Base-by-base conservation (phyloP, 768 basidiomycete genomes). In the Amanita fuliginea region DNA sequence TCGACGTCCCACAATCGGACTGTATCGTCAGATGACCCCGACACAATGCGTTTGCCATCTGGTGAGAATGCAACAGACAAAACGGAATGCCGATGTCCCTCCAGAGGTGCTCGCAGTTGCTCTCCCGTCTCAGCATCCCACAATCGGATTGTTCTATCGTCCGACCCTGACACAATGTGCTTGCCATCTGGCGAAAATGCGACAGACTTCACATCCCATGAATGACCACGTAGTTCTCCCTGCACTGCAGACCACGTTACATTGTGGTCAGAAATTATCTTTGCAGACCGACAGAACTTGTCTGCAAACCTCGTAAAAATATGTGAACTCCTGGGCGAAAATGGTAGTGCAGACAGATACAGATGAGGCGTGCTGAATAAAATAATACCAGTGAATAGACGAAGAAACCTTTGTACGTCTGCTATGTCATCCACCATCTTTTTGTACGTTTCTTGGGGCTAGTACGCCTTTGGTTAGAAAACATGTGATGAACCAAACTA, bases 271-370 rank as follows among this genome's bases (percentile, higher is more conserved):
- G 57, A 51, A 55, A 37, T 42, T 41, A n/a, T 45, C 37, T 39
- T 49, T 56, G 34, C 46, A 44, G 52, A 34, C 3, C 33, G 33
- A 34, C 32, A 53, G 30, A 47, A 32, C 42, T 47, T 11, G 2
- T 37, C 18, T 2, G 44, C 32, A 21, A 47, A 42, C 22, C 34
- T 44, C 16, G 39, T 16, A 10, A 33, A 16, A 33, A 19, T 2
- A 39, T 6, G 30, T 24, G 14, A 46, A 41, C 54, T 48, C n/a
- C 40, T 9, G 3, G 58, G 60, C 14, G 61, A 52, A 46, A 63
- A 65, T 21, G 64, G 61, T n/a, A 64, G 56, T 19, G 64, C 58
- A 11, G 59, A 60, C 36, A 59, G 50, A 49, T 60, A 62, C 26
- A 62, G 56, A 42, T 62, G 61, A 2, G 61, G 56, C 19, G 56